Evolutionary conservation across 1,284 basidiomycete species (phyloP).

Genomic region (Cutaneotrichosporon sp.): DNA sequence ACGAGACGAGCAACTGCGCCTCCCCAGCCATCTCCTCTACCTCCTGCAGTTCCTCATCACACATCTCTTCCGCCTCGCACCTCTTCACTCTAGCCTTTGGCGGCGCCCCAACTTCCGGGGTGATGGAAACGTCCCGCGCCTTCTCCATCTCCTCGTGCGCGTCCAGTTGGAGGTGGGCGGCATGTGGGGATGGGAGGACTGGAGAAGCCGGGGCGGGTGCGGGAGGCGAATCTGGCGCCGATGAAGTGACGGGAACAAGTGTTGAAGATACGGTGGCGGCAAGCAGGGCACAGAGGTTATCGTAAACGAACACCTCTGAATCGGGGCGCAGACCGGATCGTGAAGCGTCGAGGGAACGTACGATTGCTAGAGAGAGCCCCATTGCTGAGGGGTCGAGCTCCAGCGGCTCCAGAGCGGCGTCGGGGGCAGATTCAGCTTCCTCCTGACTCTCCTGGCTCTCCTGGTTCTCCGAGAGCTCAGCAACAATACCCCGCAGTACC

Average conservation of each 20-base stretch:
- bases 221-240: not conserved
- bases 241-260: too few relatives aligned
- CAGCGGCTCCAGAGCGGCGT: not conserved
- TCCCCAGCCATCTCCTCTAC: not conserved
- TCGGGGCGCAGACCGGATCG: not conserved
- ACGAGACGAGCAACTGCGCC: slow-evolving; percentile 3
- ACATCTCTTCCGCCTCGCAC: slow-evolving; percentile 2
- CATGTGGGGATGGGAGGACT: not conserved
- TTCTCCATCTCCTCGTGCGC: slow-evolving; percentile 5
- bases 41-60: slow-evolving; percentile 1
- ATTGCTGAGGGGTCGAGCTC: not conserved
- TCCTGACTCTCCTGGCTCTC: not conserved
- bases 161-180: not conserved
- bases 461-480: slow-evolving; percentile 27
- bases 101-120: not conserved
- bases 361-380: not conserved
- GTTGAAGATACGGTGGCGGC: not conserved
- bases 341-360: not conserved
- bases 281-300: not conserved
- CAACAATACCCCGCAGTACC: slow-evolving; percentile 38
- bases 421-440: not conserved
- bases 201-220: not conserved
- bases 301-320: not conserved
- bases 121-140: not conserved
- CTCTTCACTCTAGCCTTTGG: not conserved